A percentile compares a stretch with the other conserved stretches of the same genome.
These are phyloP conservation scores for Aspergillus neotritici DNA, from an alignment of 2,329 filamentous ascomycete species.

Conservation along the genomic window DNA sequence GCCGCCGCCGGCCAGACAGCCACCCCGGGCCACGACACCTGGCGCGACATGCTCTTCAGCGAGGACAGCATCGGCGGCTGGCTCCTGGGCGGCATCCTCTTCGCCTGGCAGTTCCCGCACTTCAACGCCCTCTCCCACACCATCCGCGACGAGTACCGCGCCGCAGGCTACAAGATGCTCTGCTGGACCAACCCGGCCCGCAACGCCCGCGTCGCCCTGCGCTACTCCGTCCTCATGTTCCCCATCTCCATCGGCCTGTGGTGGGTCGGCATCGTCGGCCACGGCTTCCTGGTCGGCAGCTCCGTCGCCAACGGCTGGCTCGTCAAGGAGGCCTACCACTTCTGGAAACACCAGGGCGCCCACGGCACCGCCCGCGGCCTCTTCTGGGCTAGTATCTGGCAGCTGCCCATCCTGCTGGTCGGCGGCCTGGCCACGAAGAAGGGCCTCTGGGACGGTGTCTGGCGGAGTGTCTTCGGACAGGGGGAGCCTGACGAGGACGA, in stretches of 20 bases:
- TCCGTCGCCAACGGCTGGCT: conserved; percentile 83
- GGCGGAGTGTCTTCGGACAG: conserved; percentile 59
- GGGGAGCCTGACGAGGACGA: conserved; percentile 51
- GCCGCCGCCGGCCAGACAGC: conserved; percentile 87
- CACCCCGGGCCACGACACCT: conserved; percentile 62
- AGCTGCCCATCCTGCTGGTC: conserved; percentile 82
- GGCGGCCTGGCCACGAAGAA: conserved; percentile 90
- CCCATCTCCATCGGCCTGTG: conserved; percentile 79
- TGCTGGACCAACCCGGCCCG: conserved; percentile 79
- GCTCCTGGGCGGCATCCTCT: conserved; percentile 76
- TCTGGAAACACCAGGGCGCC: conserved; percentile 73
- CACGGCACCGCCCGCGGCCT: conserved; percentile 74
- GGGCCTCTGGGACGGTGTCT: conserved; percentile 81
- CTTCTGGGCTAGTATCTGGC: conserved; percentile 98
- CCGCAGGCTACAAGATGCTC: conserved; percentile 64
- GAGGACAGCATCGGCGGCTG: conserved; percentile 70
- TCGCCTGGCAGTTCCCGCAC: conserved; percentile 97
- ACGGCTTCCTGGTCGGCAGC: conserved; percentile 76
- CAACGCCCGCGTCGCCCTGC: conserved; percentile 79
- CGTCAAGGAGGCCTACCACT: conserved; percentile 67
- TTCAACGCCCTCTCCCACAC: conserved; percentile 91
- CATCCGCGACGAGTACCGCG: conserved; percentile 82
- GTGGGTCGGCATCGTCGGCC: conserved; percentile 74
- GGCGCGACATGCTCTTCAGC: conserved; percentile 72
- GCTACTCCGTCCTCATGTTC: conserved; percentile 80